A percentile compares a stretch with the other conserved stretches of the same genome.
Conservation (phyloP, 768 basidiomycete genomes). For the Collybia nuda region DNA sequence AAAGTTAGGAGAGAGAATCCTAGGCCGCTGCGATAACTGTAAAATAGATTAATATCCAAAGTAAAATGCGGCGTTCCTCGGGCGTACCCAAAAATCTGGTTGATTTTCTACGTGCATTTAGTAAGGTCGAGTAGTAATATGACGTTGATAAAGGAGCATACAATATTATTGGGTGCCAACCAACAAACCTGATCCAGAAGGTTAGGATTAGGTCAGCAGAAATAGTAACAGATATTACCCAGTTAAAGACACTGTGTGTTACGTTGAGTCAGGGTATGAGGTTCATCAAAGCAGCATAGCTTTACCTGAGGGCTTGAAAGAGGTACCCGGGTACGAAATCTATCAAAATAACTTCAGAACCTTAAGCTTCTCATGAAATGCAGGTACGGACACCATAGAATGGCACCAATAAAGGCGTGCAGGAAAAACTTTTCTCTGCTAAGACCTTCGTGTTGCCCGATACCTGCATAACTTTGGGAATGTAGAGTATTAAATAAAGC, state of each 20-base stretch:
- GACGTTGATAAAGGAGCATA: constrained; percentile 26
- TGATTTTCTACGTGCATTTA: constrained; percentile 40
- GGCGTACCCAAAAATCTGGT: constrained; percentile 54
- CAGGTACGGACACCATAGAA: constrained; percentile 42
- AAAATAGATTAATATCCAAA: neutral
- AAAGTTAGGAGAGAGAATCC: constrained; percentile 55
- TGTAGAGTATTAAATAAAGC: constrained; percentile 77
- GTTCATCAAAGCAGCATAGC: no score
- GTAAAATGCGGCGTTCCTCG: no score
- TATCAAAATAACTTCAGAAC: constrained; percentile 13
- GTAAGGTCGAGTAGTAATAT: neutral
- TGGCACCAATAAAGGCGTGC: constrained; percentile 47
- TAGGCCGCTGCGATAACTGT: constrained; percentile 41
- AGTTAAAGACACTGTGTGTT: constrained; percentile 41
- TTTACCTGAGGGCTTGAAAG: constrained; percentile 54
- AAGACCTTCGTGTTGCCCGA: constrained; percentile 51
- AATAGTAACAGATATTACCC: constrained; percentile 29
- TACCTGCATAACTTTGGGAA: constrained; percentile 54
- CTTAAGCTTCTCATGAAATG: neutral
- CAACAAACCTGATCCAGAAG: constrained; percentile 52
- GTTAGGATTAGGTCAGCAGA: constrained; percentile 8
- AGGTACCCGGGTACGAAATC: constrained; percentile 66
- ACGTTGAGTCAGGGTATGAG: neutral
- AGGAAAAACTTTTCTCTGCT: constrained; percentile 60
- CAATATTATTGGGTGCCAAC: constrained; percentile 59